Evolutionary conservation across 2,329 filamentous ascomycete genomes (phyloP).

Genomic region (Chrysosporium queenslandicum): DNA sequence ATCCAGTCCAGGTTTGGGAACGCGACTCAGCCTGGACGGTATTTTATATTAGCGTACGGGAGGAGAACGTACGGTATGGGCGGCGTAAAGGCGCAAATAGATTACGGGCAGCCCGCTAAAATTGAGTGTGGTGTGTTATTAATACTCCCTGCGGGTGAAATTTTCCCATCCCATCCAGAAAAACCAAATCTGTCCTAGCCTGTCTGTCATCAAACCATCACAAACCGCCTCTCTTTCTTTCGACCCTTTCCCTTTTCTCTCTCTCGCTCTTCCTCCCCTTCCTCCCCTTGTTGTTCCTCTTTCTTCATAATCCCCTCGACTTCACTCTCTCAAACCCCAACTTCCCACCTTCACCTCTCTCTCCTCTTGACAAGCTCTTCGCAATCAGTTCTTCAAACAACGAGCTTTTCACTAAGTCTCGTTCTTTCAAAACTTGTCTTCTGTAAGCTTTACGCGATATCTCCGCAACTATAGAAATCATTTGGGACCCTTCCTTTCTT

Average conservation of each 20-base stretch:
- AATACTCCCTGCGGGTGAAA: too few species aligned
- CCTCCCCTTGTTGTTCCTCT: constrained; percentile 10
- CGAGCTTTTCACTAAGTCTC: constrained; percentile 47
- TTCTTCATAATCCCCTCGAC: constrained; percentile 1
- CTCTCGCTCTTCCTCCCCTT: constrained; percentile 5
- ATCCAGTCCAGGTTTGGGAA: neutral
- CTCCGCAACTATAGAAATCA: neutral
- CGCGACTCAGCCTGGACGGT: constrained; percentile 1
- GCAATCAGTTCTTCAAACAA: constrained; percentile 19
- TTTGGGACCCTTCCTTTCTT: neutral
- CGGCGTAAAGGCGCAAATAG: too few species aligned
- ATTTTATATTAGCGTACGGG: too few species aligned
- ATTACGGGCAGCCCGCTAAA: too few species aligned
- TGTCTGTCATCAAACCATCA: constrained; percentile 3
- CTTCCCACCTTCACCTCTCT: neutral
- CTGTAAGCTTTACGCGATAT: neutral
- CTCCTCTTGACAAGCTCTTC: constrained; percentile 9
- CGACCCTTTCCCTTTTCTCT: constrained; percentile 8
- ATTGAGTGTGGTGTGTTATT: too few species aligned
- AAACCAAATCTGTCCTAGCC: neutral
- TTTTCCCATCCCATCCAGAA: neutral
- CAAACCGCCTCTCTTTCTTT: neutral
- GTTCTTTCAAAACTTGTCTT: constrained; percentile 24
- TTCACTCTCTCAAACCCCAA: constrained; percentile 6
- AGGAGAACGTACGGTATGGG: too few species aligned